A percentile compares a stretch with the other conserved stretches of the same genome.
phyloP scores from a whole-genome alignment of 805 yeast species.

The Nakazawaea wyomingensis region DNA sequence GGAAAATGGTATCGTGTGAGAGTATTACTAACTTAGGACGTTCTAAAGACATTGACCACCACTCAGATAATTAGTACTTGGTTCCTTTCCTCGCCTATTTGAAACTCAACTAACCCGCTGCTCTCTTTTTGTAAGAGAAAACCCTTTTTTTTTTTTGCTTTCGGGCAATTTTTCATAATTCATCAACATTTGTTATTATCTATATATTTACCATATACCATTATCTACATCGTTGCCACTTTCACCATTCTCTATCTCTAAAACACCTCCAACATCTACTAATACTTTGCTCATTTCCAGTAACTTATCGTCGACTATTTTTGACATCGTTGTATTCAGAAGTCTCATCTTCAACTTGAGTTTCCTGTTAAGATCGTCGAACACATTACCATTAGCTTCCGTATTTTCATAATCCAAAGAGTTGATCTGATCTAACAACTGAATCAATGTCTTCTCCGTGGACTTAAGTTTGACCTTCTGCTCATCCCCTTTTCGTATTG shows the following conservation, averaged over 20 bases:
- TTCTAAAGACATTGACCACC: not conserved
- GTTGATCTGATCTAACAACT: slow-evolving; percentile 9
- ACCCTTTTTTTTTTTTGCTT: not conserved
- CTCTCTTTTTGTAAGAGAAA: too few species aligned
- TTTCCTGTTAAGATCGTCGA: slow-evolving; percentile 22
- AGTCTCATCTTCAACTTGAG: slow-evolving; percentile 24
- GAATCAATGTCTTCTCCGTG: slow-evolving; percentile 7
- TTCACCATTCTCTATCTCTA: slow-evolving; percentile 11
- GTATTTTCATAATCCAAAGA: slow-evolving; percentile 20
- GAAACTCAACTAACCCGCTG: too few species aligned
- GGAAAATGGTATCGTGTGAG: slow-evolving; percentile 6
- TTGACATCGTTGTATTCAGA: slow-evolving; percentile 17
- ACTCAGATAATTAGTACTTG: not conserved
- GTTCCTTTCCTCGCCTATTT: too few species aligned
- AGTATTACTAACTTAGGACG: slow-evolving; percentile 7
- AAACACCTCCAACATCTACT: slow-evolving; percentile 5
- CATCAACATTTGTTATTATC: not conserved
- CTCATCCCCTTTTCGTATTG: slow-evolving; percentile 13
- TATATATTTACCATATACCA: slow-evolving; percentile 10
- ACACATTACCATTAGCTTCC: slow-evolving; percentile 22
- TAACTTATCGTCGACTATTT: slow-evolving; percentile 3
- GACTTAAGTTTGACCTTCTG: not conserved
- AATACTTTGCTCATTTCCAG: not conserved
- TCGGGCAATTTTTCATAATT: not conserved
- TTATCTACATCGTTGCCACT: slow-evolving; percentile 16